Conservation (phyloP, 148 eudicot genomes). For the Vaccinium myrtillus region DNA sequence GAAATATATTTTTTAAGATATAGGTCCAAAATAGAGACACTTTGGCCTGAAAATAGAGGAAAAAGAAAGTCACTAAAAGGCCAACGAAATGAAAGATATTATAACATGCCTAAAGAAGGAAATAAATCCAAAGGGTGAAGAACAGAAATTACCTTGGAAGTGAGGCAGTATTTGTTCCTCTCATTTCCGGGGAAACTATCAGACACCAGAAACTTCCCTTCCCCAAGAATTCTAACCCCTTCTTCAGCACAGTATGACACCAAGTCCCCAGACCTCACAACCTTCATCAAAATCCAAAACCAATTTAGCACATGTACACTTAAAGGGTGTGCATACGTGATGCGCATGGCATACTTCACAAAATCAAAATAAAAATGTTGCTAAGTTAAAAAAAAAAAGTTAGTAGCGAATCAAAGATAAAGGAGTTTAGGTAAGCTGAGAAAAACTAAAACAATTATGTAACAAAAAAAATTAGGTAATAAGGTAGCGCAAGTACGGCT, state of each 20-base stretch:
- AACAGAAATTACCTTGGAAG: conserved; percentile 66
- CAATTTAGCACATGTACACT: conserved; percentile 6
- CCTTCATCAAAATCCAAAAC: conserved; percentile 41
- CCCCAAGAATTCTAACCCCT: conserved; percentile 92
- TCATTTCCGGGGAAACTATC: conserved; percentile 99
- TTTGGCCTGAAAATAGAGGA: background rate
- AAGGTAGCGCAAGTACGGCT: background rate
- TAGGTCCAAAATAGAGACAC: background rate
- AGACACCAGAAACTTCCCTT: conserved; percentile 87
- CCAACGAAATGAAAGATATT: background rate
- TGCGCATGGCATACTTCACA: background rate
- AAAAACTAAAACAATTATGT: background rate
- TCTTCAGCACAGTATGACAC: conserved; percentile 94
- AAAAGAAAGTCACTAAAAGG: background rate
- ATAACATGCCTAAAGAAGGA: background rate
- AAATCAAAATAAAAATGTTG: background rate
- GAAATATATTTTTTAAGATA: background rate
- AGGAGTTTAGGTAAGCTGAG: background rate
- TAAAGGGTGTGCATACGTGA: background rate
- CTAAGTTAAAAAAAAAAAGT: background rate
- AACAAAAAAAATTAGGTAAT: background rate
- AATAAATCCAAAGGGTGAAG: background rate
- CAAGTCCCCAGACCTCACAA: conserved; percentile 96
- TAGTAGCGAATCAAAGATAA: background rate
- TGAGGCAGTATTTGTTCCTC: conserved; percentile 92